phyloP scores from a whole-genome alignment of 441 rosid genomes.

The Bocquillonia castaneifolia region DNA sequence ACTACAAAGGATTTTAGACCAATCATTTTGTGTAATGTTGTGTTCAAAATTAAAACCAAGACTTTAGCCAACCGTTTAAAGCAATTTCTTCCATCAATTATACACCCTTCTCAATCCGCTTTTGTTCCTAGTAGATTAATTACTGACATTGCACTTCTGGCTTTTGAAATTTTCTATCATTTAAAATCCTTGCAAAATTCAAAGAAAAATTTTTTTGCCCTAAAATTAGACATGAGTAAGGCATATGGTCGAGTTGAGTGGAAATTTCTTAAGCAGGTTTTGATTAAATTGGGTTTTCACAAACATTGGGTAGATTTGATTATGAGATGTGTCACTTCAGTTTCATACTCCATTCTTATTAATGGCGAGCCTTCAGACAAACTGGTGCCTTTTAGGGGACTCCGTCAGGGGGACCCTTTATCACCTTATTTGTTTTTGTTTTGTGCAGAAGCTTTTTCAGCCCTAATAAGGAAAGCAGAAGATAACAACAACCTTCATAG shows the following conservation, averaged over 20 bases:
- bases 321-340: not conserved
- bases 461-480: not conserved
- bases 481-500: not conserved
- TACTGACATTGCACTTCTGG: not conserved
- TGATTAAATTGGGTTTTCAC: not conserved
- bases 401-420: not conserved
- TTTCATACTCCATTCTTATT: not conserved
- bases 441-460: not conserved
- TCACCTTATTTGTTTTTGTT: not conserved
- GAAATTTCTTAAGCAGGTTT: too few species aligned
- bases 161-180: too few species aligned
- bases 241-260: too few species aligned
- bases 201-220: too few species aligned
- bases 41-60: not conserved
- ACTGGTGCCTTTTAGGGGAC: not conserved
- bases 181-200: not conserved
- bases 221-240: too few species aligned
- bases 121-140: not conserved
- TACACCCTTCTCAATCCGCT: not conserved
- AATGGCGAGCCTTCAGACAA: not conserved
- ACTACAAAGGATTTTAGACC: not conserved
- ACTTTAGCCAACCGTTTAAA: not conserved
- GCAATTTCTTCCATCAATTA: not conserved
- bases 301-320: not conserved
- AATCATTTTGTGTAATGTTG: too few species aligned